Evolutionary conservation across 495 filamentous ascomycete genomes (phyloP), one percentile per base, ranked within the genome.

Genomic region (Parachaetomium inaequale): DNA sequence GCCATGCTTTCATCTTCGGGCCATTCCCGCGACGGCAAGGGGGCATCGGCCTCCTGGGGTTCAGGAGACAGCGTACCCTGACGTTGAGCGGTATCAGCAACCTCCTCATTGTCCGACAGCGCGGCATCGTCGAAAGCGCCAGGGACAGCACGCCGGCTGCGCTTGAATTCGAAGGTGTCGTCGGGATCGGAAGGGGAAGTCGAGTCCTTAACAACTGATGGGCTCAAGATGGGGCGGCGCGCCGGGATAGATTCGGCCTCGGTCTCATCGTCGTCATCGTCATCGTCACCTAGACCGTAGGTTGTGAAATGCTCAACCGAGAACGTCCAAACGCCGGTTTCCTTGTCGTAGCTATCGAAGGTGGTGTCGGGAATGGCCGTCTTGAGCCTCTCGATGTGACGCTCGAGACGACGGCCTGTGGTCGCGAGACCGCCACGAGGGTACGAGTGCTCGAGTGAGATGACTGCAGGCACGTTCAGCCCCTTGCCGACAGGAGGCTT

Each of bases 241-340:
- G 49, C n/a, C 29, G 45, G 23, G 47, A 28, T 31, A 25, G 43
- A 38, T 62, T 76, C 84, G 67, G 76, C 77, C 52, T 82, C 84
- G 17, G 86, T 83, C 38, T 91, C 89, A 67, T 82, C 83, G 25
- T 82, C 83, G 26, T 92, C 89, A 36, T 91, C 88, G 28, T 90
- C 89, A 46, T 93, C 89, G 64, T 94, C 90, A 64, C 92, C 88
- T 53, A 97, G 79, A n/a, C 87, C 92, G 72, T 98, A 98, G 10
- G 92, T 96, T 17, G 92, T 96, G 74, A 92, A 98, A 74, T 98
- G 94, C 62, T 91, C 85, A 42, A 98, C 94, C 21, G 79, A 86
- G 78, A 98, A 98, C 7, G 84, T 82, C 94, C 94, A 98, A 26
- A 88, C 84, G 55, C 94, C 94, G 32, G 85, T 90, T 21, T 88